A percentile compares a stretch with the other conserved stretches of the same genome.
Conservation (phyloP, 768 basidiomycete species). For the Pleurotus tuoliensis region DNA sequence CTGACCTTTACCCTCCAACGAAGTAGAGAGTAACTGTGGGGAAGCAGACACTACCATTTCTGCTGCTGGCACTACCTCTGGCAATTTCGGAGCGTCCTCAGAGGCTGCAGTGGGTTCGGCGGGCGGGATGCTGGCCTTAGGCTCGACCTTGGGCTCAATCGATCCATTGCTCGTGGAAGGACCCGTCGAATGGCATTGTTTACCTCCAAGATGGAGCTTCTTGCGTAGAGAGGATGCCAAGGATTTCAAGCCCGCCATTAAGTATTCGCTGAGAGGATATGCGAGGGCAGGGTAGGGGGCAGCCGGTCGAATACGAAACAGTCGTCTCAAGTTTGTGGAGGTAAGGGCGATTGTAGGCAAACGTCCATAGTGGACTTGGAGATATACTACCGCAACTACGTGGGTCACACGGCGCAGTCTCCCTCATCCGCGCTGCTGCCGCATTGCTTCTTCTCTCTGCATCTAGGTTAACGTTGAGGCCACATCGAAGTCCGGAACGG, state of each 20-base stretch:
- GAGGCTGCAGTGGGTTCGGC: background rate
- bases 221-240: background rate
- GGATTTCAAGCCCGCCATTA: background rate
- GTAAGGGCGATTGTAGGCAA: background rate
- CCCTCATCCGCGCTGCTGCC: background rate
- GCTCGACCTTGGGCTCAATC: background rate
- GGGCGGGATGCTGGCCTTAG: background rate
- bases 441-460: background rate
- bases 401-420: background rate
- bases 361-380: background rate
- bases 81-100: background rate
- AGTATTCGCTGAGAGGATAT: background rate
- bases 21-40: background rate
- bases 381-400: background rate
- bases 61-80: background rate
- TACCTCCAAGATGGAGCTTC: constrained; percentile 4
- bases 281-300: background rate
- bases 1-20: constrained; percentile 1
- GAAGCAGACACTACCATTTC: background rate
- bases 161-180: background rate
- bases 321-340: background rate
- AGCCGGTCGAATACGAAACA: background rate
- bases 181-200: background rate
- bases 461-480: too few relatives aligned
- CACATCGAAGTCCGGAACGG: too few relatives aligned